These are phyloP conservation scores for Diaporthe citrichinensis DNA, from an alignment of 2,329 filamentous ascomycete species.

Conservation along the genomic window DNA sequence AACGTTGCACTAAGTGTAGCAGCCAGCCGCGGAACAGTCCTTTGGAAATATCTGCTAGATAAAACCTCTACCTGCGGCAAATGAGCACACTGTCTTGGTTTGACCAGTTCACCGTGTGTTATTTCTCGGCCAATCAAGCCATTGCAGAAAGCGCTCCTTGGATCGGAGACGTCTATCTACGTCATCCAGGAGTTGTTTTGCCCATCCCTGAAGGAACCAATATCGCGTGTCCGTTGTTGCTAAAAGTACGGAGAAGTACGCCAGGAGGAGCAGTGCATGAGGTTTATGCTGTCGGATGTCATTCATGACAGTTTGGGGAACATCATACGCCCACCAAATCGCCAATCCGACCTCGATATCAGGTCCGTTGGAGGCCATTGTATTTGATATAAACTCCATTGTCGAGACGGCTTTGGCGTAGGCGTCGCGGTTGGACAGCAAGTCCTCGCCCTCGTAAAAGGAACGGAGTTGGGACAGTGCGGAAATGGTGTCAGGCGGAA, in stretches of 20 bases:
- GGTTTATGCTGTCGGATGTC: not conserved
- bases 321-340: not conserved
- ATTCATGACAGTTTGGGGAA: not conserved
- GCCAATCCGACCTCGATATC: not conserved
- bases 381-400: not conserved
- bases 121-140: not conserved
- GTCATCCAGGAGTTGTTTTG: not conserved
- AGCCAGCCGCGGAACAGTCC: not conserved
- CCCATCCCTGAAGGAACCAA: conserved; percentile 15
- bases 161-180: not conserved
- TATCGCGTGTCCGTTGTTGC: not conserved
- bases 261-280: conserved; percentile 10
- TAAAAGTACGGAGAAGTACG: not conserved
- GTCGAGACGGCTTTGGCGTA: not conserved
- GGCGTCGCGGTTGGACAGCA: not conserved
- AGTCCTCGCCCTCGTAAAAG: not conserved
- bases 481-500: not conserved
- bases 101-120: not conserved
- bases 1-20: not conserved
- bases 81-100: rapidly evolving
- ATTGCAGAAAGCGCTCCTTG: not conserved
- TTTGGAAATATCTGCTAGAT: not conserved
- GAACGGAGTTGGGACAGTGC: not conserved
- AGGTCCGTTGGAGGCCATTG: not conserved
- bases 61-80: not conserved